phyloP scores from a whole-genome alignment of 768 basidiomycete species.

The Thelephora aurantiotincta region DNA sequence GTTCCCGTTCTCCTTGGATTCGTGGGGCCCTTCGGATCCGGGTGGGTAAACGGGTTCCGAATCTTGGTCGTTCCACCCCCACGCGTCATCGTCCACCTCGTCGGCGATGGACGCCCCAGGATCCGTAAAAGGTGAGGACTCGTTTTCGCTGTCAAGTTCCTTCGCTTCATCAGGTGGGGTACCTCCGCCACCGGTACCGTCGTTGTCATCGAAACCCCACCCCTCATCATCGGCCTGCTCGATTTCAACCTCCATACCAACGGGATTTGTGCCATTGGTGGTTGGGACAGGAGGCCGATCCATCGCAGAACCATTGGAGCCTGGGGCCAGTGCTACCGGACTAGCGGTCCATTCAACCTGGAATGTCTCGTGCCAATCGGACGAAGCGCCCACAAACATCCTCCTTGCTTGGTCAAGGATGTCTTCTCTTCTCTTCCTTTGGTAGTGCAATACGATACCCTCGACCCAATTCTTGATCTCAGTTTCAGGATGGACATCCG shows the following conservation, averaged over 20 bases:
- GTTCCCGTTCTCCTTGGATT: no score
- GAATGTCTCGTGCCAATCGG: constrained; percentile 24
- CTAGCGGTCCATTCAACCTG: constrained; percentile 7
- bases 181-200: constrained; percentile 1
- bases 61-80: constrained; percentile 65
- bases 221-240: constrained; percentile 20
- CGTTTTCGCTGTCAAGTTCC: constrained; percentile 1
- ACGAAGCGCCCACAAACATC: constrained; percentile 32
- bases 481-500: constrained; percentile 20
- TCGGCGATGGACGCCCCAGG: constrained; percentile 12
- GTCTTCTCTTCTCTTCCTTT: constrained; percentile 51
- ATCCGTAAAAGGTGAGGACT: constrained; percentile 4
- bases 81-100: constrained; percentile 41
- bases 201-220: constrained; percentile 29
- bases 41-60: constrained; percentile 3
- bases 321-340: no score
- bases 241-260: not conserved
- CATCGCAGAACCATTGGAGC: no score
- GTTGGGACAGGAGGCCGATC: not conserved
- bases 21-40: no score
- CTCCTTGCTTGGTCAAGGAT: constrained; percentile 50
- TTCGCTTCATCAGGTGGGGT: not conserved
- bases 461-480: constrained; percentile 58
- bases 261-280: not conserved
- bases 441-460: constrained; percentile 60